Evolutionary conservation across 2,329 filamentous ascomycete genomes (phyloP).

Genomic region (Cladosporium sp.): DNA sequence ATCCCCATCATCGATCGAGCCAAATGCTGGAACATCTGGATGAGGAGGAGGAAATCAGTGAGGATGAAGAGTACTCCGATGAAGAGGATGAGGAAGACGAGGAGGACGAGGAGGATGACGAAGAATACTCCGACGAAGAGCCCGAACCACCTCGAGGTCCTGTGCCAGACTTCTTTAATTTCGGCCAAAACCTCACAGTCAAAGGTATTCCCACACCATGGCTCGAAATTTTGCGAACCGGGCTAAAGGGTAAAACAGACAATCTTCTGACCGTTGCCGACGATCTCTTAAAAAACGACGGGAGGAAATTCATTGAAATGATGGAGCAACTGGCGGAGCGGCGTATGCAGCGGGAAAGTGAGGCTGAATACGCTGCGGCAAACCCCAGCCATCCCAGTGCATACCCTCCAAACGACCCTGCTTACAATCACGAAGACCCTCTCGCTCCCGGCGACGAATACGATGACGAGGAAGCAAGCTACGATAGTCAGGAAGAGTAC

Average conservation of each 20-base stretch:
- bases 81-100: conserved; percentile 54
- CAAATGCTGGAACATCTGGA: conserved; percentile 66
- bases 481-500: conserved; percentile 59
- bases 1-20: conserved; percentile 63
- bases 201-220: conserved; percentile 57
- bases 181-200: conserved; percentile 94
- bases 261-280: conserved; percentile 98
- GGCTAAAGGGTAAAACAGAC: conserved; percentile 55
- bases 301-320: conserved; percentile 99
- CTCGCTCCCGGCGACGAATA: conserved; percentile 69
- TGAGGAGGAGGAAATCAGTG: conserved; percentile 52
- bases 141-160: conserved; percentile 61
- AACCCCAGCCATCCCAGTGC: conserved; percentile 46
- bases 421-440: conserved; percentile 62
- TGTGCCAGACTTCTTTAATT: conserved; percentile 87
- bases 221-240: conserved; percentile 31
- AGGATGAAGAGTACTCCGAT: conserved; percentile 63
- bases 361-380: conserved; percentile 66
- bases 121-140: conserved; percentile 61
- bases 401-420: conserved; percentile 43
- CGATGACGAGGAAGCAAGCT: conserved; percentile 68
- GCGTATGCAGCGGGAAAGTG: conserved; percentile 93
- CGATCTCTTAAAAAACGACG: conserved; percentile 96
- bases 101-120: conserved; percentile 56
- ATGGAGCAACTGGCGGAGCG: conserved; percentile 99